These are phyloP conservation scores for Epichloe uncinata DNA, from an alignment of 2,329 filamentous ascomycete species.

Conservation along the genomic window DNA sequence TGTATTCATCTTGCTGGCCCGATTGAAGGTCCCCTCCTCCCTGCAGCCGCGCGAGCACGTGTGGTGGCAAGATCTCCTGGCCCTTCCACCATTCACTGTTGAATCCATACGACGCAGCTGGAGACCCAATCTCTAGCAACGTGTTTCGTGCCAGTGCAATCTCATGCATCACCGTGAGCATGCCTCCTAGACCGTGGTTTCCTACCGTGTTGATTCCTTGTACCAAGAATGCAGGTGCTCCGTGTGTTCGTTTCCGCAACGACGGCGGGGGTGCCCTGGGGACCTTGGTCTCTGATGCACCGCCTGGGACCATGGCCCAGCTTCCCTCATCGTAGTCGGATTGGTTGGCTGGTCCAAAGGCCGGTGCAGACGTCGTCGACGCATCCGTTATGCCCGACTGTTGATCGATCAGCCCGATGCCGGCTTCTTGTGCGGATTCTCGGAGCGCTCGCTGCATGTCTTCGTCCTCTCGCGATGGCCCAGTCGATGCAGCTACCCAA, in stretches of 20 bases:
- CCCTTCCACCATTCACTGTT: slow-evolving; percentile 51
- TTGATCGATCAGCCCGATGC: slow-evolving; percentile 29
- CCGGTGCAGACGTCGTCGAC: slow-evolving; percentile 22
- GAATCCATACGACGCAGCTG: slow-evolving; percentile 37
- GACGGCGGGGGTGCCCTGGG: slow-evolving; percentile 21
- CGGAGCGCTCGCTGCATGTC: slow-evolving; percentile 43
- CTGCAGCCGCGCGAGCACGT: slow-evolving; percentile 21
- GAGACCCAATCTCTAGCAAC: slow-evolving; percentile 30
- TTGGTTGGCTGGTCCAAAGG: slow-evolving; percentile 48
- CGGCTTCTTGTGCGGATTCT: slow-evolving; percentile 40
- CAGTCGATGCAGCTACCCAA: slow-evolving; percentile 14
- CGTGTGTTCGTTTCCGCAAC: slow-evolving; percentile 26
- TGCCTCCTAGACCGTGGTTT: slow-evolving; percentile 33
- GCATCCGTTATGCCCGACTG: slow-evolving; percentile 36
- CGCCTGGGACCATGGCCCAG: slow-evolving; percentile 45
- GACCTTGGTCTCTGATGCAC: slow-evolving; percentile 13
- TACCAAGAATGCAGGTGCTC: slow-evolving; percentile 38
- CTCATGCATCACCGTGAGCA: slow-evolving; percentile 45
- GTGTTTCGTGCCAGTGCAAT: slow-evolving; percentile 46
- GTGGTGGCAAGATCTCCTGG: slow-evolving; percentile 30
- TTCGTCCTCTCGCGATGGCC: slow-evolving; percentile 33
- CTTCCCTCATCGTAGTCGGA: slow-evolving; percentile 38
- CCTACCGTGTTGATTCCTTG: slow-evolving; percentile 19
- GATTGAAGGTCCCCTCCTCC: slow-evolving; percentile 17
- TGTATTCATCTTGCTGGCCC: slow-evolving; percentile 15